Percentiles rank a stretch among this genome's conserved stretches.
Evolutionary conservation across 1,284 basidiomycete genomes (phyloP).

Genomic region (Cerioporus squamosus): DNA sequence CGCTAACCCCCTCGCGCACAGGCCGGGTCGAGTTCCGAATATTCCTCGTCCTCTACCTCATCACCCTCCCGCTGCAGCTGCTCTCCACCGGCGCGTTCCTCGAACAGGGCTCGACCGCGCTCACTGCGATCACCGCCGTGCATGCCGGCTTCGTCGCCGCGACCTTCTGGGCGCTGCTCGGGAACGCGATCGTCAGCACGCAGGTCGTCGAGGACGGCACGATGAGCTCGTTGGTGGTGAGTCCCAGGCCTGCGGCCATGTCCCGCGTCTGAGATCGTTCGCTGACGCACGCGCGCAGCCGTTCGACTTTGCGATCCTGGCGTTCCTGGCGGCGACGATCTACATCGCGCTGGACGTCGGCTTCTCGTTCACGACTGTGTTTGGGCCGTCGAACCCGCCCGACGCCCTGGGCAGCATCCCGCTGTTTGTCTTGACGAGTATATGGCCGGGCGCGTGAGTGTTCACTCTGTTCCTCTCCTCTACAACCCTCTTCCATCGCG

Average conservation of each 20-base stretch:
- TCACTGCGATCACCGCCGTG: slow-evolving; percentile 76
- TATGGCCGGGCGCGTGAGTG: slow-evolving; percentile 83
- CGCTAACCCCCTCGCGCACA: slow-evolving; percentile 34
- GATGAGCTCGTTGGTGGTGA: slow-evolving; percentile 65
- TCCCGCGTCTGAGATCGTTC: no score
- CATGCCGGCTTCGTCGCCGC: slow-evolving; percentile 73
- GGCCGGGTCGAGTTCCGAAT: slow-evolving; percentile 71
- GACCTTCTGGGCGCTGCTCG: slow-evolving; percentile 79
- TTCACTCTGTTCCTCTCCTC: background rate
- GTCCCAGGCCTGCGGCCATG: slow-evolving; percentile 31
- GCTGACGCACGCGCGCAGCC: slow-evolving; percentile 47
- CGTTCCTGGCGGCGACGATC: slow-evolving; percentile 71
- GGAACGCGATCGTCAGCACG: slow-evolving; percentile 79
- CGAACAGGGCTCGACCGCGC: slow-evolving; percentile 69
- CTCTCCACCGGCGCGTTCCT: slow-evolving; percentile 79
- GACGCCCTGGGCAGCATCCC: slow-evolving; percentile 62
- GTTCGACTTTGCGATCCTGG: slow-evolving; percentile 58
- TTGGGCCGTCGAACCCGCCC: slow-evolving; percentile 65
- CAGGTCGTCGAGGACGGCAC: slow-evolving; percentile 88
- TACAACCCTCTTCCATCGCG: background rate
- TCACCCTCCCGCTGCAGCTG: slow-evolving; percentile 78
- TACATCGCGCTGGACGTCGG: slow-evolving; percentile 84
- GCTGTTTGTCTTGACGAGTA: slow-evolving; percentile 78
- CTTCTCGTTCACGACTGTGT: slow-evolving; percentile 60
- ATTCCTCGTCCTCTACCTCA: slow-evolving; percentile 68